Base-by-base conservation (phyloP, 345 rosid genomes). In the Punica granatum region DNA sequence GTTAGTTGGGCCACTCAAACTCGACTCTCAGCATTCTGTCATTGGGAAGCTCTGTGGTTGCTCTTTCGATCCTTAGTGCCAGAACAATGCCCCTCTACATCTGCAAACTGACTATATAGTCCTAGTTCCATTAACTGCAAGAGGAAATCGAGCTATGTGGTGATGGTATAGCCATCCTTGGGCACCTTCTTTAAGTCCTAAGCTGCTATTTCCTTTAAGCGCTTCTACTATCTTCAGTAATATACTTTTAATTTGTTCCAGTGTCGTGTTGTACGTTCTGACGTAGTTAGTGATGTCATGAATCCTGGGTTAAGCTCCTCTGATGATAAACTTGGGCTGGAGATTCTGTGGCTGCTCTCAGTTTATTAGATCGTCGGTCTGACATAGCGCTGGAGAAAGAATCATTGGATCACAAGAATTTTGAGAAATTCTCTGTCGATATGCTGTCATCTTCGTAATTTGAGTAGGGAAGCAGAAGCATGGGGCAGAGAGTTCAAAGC, bases 21-120 rank as follows among this genome's bases (percentile, higher is more conserved):
- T 74, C 79, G 83, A 46, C 67, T 74, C 65, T 76, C 91, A 49
- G 68, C 82, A 30, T 83, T 84, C 75, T 81, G 70, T 77, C 77
- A 84, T 64, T 94, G 99, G 99, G 88, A 82, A 77, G 79, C 64
- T 94, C 76, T 89, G 90, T 73, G 49, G 75, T 14, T 78, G 86
- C 61, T 94, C 89, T 85, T 84, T 88, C 72, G 80, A 82, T 60
- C 72, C 83, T 66, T 94, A 97, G 99, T 85, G 97, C 82, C 85
- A 77, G 79, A 82, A 77, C 78, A 91, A 94, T 80, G 79, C 80
- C 26, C 88, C 95, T n/a, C 74, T 69, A 65, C 72, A 74, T 94
- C 67, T 80, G 99, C 79, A 89, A 81, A n/a, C n/a, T n/a, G 76
- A 82, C 78, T 81, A 88, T 97, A 58, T 72, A 88, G 58, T 89